A percentile compares a stretch with the other conserved stretches of the same genome.
phyloP scores from a whole-genome alignment of 768 basidiomycete species.

The Fibroporia radiculosa region DNA sequence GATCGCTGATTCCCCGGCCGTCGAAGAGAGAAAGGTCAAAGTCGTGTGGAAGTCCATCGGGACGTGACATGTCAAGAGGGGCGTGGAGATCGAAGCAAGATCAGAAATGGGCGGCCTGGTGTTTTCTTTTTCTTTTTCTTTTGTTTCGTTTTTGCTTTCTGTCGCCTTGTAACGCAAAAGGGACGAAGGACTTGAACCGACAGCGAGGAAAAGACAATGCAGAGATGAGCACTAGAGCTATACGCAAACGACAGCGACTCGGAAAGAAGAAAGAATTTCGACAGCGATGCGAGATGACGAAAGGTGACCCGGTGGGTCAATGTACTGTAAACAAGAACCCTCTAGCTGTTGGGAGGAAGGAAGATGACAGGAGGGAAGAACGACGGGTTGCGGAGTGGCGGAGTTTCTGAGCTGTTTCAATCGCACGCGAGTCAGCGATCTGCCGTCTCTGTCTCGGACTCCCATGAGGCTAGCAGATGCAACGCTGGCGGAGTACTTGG shows the following conservation, averaged over 20 bases:
- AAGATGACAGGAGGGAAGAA: slow-evolving; percentile 10
- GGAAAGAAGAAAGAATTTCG: slow-evolving; percentile 23
- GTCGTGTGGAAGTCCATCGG: slow-evolving; percentile 18
- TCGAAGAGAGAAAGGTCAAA: slow-evolving; percentile 17
- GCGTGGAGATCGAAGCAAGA: slow-evolving; percentile 14
- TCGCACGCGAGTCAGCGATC: background rate
- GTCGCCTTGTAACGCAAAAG: slow-evolving; percentile 2
- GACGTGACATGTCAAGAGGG: slow-evolving; percentile 19
- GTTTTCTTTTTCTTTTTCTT: slow-evolving; percentile 10
- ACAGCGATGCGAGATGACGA: slow-evolving; percentile 24
- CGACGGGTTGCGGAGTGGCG: slow-evolving; percentile 17
- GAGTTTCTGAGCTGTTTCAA: slow-evolving; percentile 12
- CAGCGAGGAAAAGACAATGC: slow-evolving; percentile 17
- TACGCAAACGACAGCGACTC: slow-evolving; percentile 26
- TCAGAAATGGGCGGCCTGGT: slow-evolving; percentile 1
- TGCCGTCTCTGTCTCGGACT: background rate
- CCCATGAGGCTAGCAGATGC: slow-evolving; percentile 9
- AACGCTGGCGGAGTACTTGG: slow-evolving; percentile 4
- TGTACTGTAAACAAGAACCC: slow-evolving; percentile 11
- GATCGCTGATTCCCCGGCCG: slow-evolving; percentile 8
- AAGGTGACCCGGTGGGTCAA: slow-evolving; percentile 21
- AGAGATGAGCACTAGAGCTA: slow-evolving; percentile 22
- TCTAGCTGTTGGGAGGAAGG: slow-evolving; percentile 10
- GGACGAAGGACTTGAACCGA: slow-evolving; percentile 13
- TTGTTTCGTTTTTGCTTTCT: background rate